Base-by-base conservation (phyloP, 208 protist genomes). In the Entamoeba moshkovskii region DNA sequence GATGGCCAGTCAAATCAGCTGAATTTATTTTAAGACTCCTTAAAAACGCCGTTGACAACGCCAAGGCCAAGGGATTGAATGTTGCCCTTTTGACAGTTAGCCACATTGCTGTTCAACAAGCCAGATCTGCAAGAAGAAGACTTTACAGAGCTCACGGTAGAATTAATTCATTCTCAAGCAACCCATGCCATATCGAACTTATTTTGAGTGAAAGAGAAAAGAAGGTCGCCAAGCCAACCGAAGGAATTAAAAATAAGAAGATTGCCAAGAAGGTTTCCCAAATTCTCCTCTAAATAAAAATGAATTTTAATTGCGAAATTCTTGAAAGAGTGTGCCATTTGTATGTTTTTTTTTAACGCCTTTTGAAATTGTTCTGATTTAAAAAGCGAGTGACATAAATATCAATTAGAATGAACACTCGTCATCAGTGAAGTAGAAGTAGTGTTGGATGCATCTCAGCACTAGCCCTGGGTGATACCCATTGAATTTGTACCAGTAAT, bases 81-180 rank as follows among this genome's bases (percentile, higher is more conserved):
- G 46, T 95, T 38, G 96, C 97, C 29, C 95, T 93, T n/a, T 95
- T 98, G 45, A 93, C 93, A 42, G 95, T 98, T 92, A 95, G 46
- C 25, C 97, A 98, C 94, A 97, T 98, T 92, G 96, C 97, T 95
- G 97, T 98, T 66, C 97, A 98, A 96, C 47, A 94, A 38, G 97
- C 97, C 18, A 96, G 96, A 73, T 95, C 97, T 94, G 95, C 96
- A 94, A 96, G 97, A 93, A 93, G 97, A 46, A 94, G 97, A 92
- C 98, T 97, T 8, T 98, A 98, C 97, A 96, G 97, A 94, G 97
- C 97, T 48, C 97, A 98, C 94, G 97, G 97, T 95, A 95, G 97
- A 92, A 98, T 98, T 95, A 98, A 25, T 25, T 16, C 45, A 15
- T 92, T 47, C 66, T 6, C 18, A 42, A 92, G 52, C 42, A 6